Conservation (phyloP, 257 asterid genomes). For the Rhazya stricta region DNA sequence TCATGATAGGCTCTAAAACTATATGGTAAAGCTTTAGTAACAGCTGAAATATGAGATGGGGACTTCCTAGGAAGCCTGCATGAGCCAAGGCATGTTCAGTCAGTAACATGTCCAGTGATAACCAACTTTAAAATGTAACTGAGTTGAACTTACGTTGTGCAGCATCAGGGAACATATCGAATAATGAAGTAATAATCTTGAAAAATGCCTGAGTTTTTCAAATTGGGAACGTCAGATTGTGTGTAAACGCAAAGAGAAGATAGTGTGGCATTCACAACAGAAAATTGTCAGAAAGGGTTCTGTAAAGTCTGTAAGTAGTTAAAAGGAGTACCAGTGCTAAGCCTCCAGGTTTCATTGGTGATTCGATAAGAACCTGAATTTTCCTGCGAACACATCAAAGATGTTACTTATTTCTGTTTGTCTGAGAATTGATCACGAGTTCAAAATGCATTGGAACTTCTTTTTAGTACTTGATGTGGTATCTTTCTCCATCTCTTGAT, state of each 20-base stretch:
- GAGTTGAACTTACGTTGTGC: slow-evolving; percentile 49
- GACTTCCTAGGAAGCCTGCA: slow-evolving; percentile 65
- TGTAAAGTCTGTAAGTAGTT: background rate
- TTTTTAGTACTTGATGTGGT: slow-evolving; percentile 52
- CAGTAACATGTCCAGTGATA: slow-evolving; percentile 3
- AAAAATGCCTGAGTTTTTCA: slow-evolving; percentile 41
- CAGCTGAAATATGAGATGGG: slow-evolving; percentile 41
- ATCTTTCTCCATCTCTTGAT: slow-evolving; percentile 36
- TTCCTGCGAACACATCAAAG: slow-evolving; percentile 38
- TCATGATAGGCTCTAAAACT: slow-evolving; percentile 33
- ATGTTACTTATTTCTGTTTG: background rate
- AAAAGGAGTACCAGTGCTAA: slow-evolving; percentile 41
- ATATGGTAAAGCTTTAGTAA: slow-evolving; percentile 36
- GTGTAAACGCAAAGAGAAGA: slow-evolving; percentile 8
- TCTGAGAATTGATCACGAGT: background rate
- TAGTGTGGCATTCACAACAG: background rate
- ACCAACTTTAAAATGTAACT: background rate
- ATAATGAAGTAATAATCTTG: slow-evolving; percentile 45
- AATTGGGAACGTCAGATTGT: background rate
- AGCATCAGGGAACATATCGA: slow-evolving; percentile 68
- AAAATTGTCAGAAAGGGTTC: no score
- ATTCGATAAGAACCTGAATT: slow-evolving; percentile 53
- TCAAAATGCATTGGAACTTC: background rate
- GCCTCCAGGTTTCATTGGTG: slow-evolving; percentile 71
- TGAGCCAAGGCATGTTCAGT: slow-evolving; percentile 19